phyloP scores from a whole-genome alignment of 2,329 filamentous ascomycete genomes.

The Beauveria pseudobassiana region DNA sequence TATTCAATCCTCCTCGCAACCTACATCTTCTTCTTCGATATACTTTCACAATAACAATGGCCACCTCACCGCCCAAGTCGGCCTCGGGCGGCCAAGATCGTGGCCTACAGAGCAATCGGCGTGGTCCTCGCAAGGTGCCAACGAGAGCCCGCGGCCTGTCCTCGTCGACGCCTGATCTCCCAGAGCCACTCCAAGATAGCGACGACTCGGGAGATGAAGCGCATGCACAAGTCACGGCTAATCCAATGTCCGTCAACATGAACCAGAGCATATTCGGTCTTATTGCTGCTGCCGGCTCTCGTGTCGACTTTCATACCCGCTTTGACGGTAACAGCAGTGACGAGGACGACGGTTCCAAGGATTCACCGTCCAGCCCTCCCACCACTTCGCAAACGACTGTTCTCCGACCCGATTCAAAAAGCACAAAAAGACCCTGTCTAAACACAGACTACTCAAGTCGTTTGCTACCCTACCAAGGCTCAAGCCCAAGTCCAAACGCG shows the following conservation, averaged over 20 bases:
- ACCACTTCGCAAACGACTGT: constrained; percentile 36
- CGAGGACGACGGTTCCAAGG: constrained; percentile 55
- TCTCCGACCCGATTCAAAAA: constrained; percentile 26
- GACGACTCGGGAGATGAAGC: constrained; percentile 45
- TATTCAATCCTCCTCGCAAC: neutral
- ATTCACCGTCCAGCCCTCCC: constrained; percentile 37
- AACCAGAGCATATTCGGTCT: constrained; percentile 93
- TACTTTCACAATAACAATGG: constrained; percentile 5
- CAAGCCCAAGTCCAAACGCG: constrained; percentile 33
- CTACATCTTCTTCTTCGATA: neutral
- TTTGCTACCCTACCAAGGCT: constrained; percentile 51
- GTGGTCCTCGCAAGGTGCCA: constrained; percentile 36
- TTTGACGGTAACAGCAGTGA: constrained; percentile 77
- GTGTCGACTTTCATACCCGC: constrained; percentile 71
- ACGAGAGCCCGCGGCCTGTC: constrained; percentile 31
- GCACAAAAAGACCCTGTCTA: constrained; percentile 55
- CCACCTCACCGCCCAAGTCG: constrained; percentile 9
- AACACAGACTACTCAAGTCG: constrained; percentile 58
- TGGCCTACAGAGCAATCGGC: constrained; percentile 30
- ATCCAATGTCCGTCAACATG: constrained; percentile 60
- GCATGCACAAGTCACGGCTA: constrained; percentile 28
- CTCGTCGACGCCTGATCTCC: constrained; percentile 36
- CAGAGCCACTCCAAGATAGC: constrained; percentile 44
- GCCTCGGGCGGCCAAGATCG: constrained; percentile 24
- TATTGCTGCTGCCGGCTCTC: constrained; percentile 80